Evolutionary conservation across 2,329 filamentous ascomycete species (phyloP).

Genomic region (Phialemonium atrogriseum): DNA sequence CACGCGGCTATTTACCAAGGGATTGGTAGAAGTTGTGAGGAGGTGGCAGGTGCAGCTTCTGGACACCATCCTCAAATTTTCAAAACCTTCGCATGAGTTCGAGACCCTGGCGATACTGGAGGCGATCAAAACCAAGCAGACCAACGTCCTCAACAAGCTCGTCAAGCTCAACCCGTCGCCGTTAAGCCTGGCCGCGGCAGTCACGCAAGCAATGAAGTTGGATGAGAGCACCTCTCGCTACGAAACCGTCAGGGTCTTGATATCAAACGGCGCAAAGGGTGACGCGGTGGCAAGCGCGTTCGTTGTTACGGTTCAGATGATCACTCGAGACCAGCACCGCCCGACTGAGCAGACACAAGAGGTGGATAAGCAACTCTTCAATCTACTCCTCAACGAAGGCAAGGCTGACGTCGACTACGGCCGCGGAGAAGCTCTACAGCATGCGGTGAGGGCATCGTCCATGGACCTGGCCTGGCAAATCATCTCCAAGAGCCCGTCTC

Average conservation of each 20-base stretch:
- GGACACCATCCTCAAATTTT: constrained; percentile 12
- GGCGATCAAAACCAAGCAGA: constrained; percentile 13
- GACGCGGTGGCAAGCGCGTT: constrained; percentile 13
- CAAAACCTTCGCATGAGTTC: constrained; percentile 9
- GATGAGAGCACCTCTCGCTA: constrained; percentile 9
- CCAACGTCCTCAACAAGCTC: constrained; percentile 12
- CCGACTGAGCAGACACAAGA: too few species aligned
- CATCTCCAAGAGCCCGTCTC: constrained; percentile 12
- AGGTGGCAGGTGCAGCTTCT: constrained; percentile 9
- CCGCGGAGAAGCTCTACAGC: constrained; percentile 15
- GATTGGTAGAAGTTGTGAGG: constrained; percentile 13
- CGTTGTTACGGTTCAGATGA: constrained; percentile 11
- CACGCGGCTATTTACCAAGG: constrained; percentile 12
- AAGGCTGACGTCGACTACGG: constrained; percentile 14
- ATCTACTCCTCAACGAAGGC: constrained; percentile 14
- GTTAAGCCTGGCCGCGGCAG: constrained; percentile 10
- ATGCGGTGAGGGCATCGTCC: constrained; percentile 11
- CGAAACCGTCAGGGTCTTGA: constrained; percentile 9
- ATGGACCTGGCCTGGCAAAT: constrained; percentile 13
- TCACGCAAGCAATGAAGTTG: constrained; percentile 12
- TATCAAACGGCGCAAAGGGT: constrained; percentile 13
- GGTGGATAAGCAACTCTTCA: constrained; percentile 12
- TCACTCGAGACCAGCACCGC: too few species aligned
- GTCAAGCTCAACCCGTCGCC: constrained; percentile 12
- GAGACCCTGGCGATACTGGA: constrained; percentile 14